Base-by-base conservation (phyloP, 352 stramenopile genomes). In the Phytophthora idaei region DNA sequence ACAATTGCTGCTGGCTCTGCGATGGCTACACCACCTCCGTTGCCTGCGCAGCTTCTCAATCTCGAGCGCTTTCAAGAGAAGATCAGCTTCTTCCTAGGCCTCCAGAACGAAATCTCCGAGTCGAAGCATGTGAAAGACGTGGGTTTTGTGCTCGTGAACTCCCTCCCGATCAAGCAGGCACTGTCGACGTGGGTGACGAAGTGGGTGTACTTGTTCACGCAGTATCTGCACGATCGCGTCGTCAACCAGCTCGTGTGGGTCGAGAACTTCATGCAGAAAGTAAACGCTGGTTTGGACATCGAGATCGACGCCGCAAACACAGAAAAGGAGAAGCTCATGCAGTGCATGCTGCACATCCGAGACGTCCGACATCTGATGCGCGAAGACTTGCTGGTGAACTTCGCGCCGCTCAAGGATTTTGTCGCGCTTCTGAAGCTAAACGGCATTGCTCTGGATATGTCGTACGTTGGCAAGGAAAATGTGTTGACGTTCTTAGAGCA, bases 121-220 rank as follows among this genome's bases (percentile, higher is more conserved):
- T 84, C 95, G 2, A 97, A 97, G 44, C 82, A 86, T 34, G 73
- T 80, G 0, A 80, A 85, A 52, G 93, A 98, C 45, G 87, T 98
- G 12, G 93, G 91, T 2, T 98, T 98, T 62, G 74, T 98, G 46
- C 88, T 90, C 17, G 86, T 98, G 1, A 98, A 98, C 61, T 89
- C 90, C 9, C 83, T 98, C 42, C 94, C 93, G n/a, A 97, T 98
- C 64, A 98, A 98, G 67, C 94, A 98, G 52, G 92, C 94, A 15
- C 77, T 98, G 29, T 90, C 83, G 2, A 98, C 94, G 11, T 98
- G 93, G 90, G 91, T 97, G 1, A 98, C 93, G 5, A 98, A 98
- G 52, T 98, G 94, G 94, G 93, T 97, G 34, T 98, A 98, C 59
- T 78, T 97, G 32, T 98, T 97, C 61, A 98, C 93, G 4, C 89